These are phyloP conservation scores for Glomus cerebriforme DNA, from an alignment of 192 early-diverging fungal species.

Conservation along the genomic window DNA sequence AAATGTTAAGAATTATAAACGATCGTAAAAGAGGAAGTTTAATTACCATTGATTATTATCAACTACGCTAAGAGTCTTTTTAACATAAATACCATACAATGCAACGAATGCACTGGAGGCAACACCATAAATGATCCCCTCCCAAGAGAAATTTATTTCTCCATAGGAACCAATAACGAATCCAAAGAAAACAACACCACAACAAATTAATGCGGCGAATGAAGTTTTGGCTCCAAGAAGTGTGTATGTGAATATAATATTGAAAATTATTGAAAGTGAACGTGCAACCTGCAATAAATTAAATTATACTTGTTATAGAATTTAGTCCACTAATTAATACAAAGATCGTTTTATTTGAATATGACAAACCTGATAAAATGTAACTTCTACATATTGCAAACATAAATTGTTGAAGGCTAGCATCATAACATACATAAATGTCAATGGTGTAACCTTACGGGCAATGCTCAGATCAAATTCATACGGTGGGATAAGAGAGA, in stretches of 20 bases:
- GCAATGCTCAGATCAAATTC: constrained; percentile 61
- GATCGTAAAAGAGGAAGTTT: background rate
- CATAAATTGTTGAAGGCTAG: constrained; percentile 68
- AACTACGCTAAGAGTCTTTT: constrained; percentile 60
- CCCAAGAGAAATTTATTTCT: constrained; percentile 67
- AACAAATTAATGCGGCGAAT: constrained; percentile 52
- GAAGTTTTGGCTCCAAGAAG: constrained; percentile 61
- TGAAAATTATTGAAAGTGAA: constrained; percentile 68
- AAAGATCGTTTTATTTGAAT: background rate
- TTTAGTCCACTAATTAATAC: background rate
- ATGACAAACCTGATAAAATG: constrained; percentile 60
- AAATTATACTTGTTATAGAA: background rate
- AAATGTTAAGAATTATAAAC: background rate
- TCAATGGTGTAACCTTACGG: constrained; percentile 56
- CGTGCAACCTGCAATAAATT: constrained; percentile 49
- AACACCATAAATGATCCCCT: constrained; percentile 63
- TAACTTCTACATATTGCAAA: constrained; percentile 65
- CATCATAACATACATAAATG: constrained; percentile 68
- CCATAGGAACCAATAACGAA: constrained; percentile 69
- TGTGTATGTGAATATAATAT: constrained; percentile 65
- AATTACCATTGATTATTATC: constrained; percentile 69
- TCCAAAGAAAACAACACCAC: constrained; percentile 59
- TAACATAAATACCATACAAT: constrained; percentile 70
- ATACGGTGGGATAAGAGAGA: constrained; percentile 65
- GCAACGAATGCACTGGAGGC: constrained; percentile 67